A percentile compares a stretch with the other conserved stretches of the same genome.
Evolutionary conservation across 441 rosid genomes (phyloP).

Genomic region (Croton setiger): DNA sequence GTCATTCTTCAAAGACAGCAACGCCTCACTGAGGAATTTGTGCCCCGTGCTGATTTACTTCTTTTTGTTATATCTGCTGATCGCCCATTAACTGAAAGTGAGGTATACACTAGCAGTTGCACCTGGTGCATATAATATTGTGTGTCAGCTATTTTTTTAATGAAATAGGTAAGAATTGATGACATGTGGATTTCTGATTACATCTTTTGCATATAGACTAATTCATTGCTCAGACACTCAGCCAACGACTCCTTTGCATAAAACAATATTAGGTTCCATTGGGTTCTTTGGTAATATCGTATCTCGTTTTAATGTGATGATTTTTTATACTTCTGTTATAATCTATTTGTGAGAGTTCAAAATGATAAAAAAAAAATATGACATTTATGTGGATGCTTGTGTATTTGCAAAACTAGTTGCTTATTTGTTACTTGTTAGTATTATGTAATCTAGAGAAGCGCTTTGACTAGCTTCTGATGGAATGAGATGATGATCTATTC

Average conservation of each 20-base stretch:
- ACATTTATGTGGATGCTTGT: background rate
- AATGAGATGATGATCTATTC: background rate
- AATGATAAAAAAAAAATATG: background rate
- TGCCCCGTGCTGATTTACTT: constrained; percentile 91
- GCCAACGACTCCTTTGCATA: background rate
- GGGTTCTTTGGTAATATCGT: constrained; percentile 6
- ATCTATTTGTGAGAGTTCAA: background rate
- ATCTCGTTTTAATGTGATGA: background rate
- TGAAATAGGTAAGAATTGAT: constrained; percentile 5
- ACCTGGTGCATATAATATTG: constrained; percentile 21
- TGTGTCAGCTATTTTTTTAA: background rate
- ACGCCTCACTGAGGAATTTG: constrained; percentile 90
- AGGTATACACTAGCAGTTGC: constrained; percentile 55
- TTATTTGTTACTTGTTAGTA: background rate
- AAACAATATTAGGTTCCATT: constrained; percentile 3
- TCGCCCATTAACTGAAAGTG: constrained; percentile 94
- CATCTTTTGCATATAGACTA: background rate
- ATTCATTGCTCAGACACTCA: background rate
- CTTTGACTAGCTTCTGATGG: background rate
- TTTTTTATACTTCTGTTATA: background rate
- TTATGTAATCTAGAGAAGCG: constrained; percentile 2
- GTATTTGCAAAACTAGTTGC: constrained; percentile 1
- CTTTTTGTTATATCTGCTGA: constrained; percentile 95
- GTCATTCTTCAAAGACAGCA: constrained; percentile 98
- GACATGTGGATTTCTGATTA: background rate